Evolutionary conservation across 257 asterid species (phyloP).

Genomic region (Cruciata laevipes): DNA sequence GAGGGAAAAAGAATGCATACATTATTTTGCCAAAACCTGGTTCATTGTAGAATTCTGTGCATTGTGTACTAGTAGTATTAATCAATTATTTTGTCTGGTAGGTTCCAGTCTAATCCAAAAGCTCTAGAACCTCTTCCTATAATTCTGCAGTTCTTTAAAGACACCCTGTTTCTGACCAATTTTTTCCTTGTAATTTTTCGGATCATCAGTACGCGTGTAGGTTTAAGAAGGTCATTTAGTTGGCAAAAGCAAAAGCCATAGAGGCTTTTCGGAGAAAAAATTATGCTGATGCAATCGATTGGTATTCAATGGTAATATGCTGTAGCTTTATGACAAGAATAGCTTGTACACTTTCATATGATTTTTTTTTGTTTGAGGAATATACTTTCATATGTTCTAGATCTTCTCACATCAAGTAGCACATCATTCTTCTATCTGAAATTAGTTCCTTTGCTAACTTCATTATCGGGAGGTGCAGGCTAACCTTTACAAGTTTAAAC

Average conservation of each 20-base stretch:
- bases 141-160: background rate
- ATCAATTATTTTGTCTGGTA: background rate
- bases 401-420: background rate
- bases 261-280: constrained; percentile 9
- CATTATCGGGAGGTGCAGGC: too few species aligned
- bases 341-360: background rate
- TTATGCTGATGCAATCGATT: constrained; percentile 19
- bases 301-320: constrained; percentile 24
- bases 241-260: constrained; percentile 7
- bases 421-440: too few species aligned
- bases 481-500: too few species aligned
- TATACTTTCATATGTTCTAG: background rate
- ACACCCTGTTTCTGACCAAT: background rate
- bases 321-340: background rate
- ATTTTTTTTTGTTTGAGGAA: too few species aligned
- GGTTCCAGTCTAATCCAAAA: background rate
- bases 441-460: too few species aligned
- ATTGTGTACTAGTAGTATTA: background rate
- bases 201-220: constrained; percentile 12
- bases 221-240: background rate
- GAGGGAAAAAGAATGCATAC: background rate
- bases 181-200: background rate
- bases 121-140: background rate
- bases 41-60: background rate
- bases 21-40: background rate